A percentile compares a stretch with the other conserved stretches of the same genome.
These are phyloP conservation scores for Botryosphaeria dothidea DNA, from an alignment of 2,329 filamentous ascomycete genomes.

Conservation along the genomic window DNA sequence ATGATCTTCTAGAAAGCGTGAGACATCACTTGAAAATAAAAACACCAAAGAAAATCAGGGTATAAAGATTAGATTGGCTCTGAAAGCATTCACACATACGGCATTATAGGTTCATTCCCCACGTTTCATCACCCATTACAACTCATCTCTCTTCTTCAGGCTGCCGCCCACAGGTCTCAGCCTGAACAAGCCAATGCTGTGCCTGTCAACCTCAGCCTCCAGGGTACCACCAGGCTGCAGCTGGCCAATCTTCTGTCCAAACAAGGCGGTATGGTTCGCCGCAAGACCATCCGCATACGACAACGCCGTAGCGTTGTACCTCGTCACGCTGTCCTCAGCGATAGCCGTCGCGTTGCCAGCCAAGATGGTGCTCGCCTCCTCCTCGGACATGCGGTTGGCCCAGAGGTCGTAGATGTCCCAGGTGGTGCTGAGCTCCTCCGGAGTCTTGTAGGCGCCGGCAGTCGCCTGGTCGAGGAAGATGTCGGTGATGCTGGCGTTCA, in stretches of 20 bases:
- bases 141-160: conserved; percentile 46
- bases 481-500: conserved; percentile 55
- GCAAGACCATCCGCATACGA: conserved; percentile 51
- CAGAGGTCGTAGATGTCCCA: conserved; percentile 60
- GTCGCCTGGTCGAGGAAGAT: conserved; percentile 54
- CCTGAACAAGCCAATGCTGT: conserved; percentile 54
- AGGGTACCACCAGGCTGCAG: conserved; percentile 43
- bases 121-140: conserved; percentile 24
- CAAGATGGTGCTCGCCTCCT: conserved; percentile 47
- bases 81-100: background rate
- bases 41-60: no score
- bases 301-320: conserved; percentile 53
- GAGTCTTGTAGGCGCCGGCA: conserved; percentile 39
- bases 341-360: conserved; percentile 38
- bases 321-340: conserved; percentile 31
- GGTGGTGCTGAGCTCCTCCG: conserved; percentile 41
- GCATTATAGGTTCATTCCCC: background rate
- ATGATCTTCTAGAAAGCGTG: background rate
- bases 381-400: conserved; percentile 55
- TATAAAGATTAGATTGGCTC: no score
- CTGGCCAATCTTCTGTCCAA: conserved; percentile 49
- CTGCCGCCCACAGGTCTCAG: conserved; percentile 38
- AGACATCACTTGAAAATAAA: no score
- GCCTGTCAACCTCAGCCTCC: conserved; percentile 46
- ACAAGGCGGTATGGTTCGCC: conserved; percentile 44